A percentile compares a stretch with the other conserved stretches of the same genome.
Conservation (phyloP, 164 flowering plant species). For the Paratinospora sagittata region DNA sequence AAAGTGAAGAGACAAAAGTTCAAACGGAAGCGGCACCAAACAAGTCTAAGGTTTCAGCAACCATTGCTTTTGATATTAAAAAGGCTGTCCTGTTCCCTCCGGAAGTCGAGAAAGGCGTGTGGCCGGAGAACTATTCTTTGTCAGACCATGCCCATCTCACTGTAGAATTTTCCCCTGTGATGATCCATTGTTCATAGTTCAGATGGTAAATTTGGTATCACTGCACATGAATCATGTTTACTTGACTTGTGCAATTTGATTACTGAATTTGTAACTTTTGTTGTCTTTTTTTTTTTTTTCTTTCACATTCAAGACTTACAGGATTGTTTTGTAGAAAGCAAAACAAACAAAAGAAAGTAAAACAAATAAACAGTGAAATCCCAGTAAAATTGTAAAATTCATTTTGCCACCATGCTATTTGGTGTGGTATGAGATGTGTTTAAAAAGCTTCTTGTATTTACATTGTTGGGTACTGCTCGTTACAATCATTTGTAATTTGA, state of each 20-base stretch:
- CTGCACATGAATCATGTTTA: not conserved
- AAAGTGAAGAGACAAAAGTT: not conserved
- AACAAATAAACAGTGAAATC: no score
- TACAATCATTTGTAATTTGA: no score
- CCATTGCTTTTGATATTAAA: slow-evolving; percentile 19
- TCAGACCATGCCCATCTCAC: slow-evolving; percentile 29
- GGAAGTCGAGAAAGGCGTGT: slow-evolving; percentile 23
- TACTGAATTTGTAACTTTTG: not conserved
- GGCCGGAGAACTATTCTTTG: slow-evolving; percentile 24
- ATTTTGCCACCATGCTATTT: no score
- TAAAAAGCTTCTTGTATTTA: no score
- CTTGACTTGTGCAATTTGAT: not conserved
- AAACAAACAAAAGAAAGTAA: no score
- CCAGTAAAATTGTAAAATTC: no score
- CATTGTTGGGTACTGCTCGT: no score
- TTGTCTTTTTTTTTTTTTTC: not conserved
- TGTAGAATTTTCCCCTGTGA: slow-evolving; percentile 20
- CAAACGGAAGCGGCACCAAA: not conserved
- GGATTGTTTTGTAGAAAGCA: no score
- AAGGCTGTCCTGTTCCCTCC: slow-evolving; percentile 24
- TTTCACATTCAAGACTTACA: not conserved
- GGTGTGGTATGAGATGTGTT: no score
- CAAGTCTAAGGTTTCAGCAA: slow-evolving; percentile 4
- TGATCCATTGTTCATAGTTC: slow-evolving; percentile 8
- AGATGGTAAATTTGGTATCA: not conserved